Evolutionary conservation across 139 green algal genomes (phyloP).

Genomic region (Chlamydomonas incerta): DNA sequence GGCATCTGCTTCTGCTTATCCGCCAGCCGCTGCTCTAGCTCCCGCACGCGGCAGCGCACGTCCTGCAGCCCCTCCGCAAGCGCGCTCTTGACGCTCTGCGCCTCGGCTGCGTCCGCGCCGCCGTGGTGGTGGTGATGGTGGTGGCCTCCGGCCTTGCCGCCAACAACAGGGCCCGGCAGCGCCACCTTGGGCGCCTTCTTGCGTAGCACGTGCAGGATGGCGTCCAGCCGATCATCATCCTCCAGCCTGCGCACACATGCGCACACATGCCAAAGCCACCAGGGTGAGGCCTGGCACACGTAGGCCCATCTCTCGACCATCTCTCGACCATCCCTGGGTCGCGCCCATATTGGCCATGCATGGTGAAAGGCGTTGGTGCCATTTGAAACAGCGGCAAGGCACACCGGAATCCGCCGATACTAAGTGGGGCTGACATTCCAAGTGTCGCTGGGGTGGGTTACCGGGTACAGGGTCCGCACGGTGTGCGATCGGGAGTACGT

Average conservation of each 20-base stretch:
- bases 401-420: no score
- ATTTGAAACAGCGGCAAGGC: no score
- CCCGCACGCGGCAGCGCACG: conserved; percentile 24
- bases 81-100: conserved; percentile 37
- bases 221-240: conserved; percentile 71
- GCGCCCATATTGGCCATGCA: no score
- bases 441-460: no score
- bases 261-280: no score
- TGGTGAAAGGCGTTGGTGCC: no score
- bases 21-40: conserved; percentile 30
- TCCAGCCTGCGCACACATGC: conserved; percentile 68
- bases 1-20: conserved; percentile 1
- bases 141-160: neutral
- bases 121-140: neutral
- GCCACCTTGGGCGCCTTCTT: conserved; percentile 46
- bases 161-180: neutral
- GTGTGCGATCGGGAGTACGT: no score
- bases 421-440: no score
- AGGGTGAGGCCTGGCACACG: no score
- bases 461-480: no score
- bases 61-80: conserved; percentile 42
- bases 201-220: conserved; percentile 64
- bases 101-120: neutral
- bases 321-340: no score
- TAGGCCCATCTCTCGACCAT: no score